Evolutionary conservation across 257 asterid species (phyloP).

Genomic region (Scutellaria barbata): DNA sequence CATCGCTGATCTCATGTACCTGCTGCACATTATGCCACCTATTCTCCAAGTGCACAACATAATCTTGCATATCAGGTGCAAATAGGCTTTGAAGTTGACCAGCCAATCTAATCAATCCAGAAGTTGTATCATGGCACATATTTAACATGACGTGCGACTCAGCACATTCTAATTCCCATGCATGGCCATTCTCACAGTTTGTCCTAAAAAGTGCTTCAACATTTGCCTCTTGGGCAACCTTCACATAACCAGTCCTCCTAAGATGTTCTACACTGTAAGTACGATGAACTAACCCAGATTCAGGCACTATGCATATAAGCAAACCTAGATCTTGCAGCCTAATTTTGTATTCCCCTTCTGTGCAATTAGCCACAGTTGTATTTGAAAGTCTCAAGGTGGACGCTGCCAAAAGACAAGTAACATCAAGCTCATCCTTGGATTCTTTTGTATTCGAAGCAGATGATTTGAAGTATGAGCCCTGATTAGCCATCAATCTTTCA

Average conservation of each 20-base stretch:
- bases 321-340: slow-evolving; percentile 80
- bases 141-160: slow-evolving; percentile 64
- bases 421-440: slow-evolving; percentile 46
- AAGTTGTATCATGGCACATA: slow-evolving; percentile 84
- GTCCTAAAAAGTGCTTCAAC: slow-evolving; percentile 70
- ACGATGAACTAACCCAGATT: slow-evolving; percentile 44
- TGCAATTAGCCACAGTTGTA: slow-evolving; percentile 48
- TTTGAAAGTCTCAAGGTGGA: slow-evolving; percentile 78
- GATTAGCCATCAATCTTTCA: slow-evolving; percentile 35
- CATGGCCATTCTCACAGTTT: slow-evolving; percentile 58
- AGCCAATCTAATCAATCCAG: slow-evolving; percentile 70
- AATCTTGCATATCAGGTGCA: slow-evolving; percentile 89
- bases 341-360: slow-evolving; percentile 61
- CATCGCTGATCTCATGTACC: slow-evolving; percentile 51
- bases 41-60: slow-evolving; percentile 84
- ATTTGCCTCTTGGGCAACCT: slow-evolving; percentile 83
- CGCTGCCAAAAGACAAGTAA: slow-evolving; percentile 87
- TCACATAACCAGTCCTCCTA: slow-evolving; percentile 73
- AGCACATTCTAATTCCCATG: slow-evolving; percentile 86
- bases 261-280: slow-evolving; percentile 70
- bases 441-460: slow-evolving; percentile 39
- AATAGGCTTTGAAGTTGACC: slow-evolving; percentile 85
- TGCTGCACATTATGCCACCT: slow-evolving; percentile 84
- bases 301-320: slow-evolving; percentile 61
- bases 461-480: slow-evolving; percentile 39